A percentile compares a stretch with the other conserved stretches of the same genome.
Evolutionary conservation across 768 basidiomycete species (phyloP).

Genomic region (Nevesoporus exiguus): DNA sequence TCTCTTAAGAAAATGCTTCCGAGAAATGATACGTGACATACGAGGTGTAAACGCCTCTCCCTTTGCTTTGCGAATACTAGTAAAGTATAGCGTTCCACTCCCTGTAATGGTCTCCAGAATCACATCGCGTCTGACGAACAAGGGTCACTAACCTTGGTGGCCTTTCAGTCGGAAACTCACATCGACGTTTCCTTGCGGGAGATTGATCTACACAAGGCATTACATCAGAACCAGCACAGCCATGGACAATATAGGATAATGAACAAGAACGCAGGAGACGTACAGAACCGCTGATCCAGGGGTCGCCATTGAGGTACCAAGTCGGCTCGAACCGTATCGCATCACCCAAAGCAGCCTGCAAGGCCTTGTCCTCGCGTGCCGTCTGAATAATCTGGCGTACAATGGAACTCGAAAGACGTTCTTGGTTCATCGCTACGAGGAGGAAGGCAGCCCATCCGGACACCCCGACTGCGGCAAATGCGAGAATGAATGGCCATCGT

Average conservation of each 20-base stretch:
- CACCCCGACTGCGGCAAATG: constrained; percentile 48
- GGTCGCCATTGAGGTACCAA: constrained; percentile 70
- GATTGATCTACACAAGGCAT: constrained; percentile 50
- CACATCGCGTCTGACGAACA: background rate
- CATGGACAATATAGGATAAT: background rate
- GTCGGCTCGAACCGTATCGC: constrained; percentile 39
- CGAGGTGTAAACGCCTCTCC: constrained; percentile 65
- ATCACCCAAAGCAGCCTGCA: constrained; percentile 58
- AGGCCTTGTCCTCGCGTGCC: constrained; percentile 47
- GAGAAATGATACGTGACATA: constrained; percentile 26
- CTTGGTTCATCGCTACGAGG: constrained; percentile 69
- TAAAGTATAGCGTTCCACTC: constrained; percentile 78
- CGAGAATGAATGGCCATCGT: constrained; percentile 58
- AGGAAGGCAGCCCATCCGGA: constrained; percentile 68
- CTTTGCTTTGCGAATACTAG: constrained; percentile 75
- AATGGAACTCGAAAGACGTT: constrained; percentile 73
- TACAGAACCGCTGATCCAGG: constrained; percentile 66
- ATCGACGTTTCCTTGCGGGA: constrained; percentile 74
- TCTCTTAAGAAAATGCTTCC: background rate
- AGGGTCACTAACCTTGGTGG: constrained; percentile 48
- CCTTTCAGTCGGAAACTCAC: constrained; percentile 74
- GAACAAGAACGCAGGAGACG: too few species aligned
- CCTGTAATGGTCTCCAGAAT: constrained; percentile 36
- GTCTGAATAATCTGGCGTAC: constrained; percentile 62
- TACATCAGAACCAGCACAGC: background rate